Evolutionary conservation across 208 protist species (phyloP), one percentile per base, ranked within the genome.

Genomic region (Crithidia brevicula): DNA sequence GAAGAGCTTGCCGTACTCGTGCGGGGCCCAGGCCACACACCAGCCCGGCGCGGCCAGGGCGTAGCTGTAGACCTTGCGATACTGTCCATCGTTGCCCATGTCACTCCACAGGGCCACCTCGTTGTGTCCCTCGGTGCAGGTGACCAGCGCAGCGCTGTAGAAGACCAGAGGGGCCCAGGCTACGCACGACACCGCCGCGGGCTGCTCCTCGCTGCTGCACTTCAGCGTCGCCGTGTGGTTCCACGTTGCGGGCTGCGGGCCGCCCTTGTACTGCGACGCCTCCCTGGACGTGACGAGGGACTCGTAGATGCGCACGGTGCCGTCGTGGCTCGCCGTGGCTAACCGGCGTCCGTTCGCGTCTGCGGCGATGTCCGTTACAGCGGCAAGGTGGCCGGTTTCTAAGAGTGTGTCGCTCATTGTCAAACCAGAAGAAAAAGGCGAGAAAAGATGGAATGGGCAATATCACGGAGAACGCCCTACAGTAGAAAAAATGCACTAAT

Each of bases 1-100:
- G 50, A 96, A 96, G 13, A 91, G 71, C 52, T 84, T 85, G 27
- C 91, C 91, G 63, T 91, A 92, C 77, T 92, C 85, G 33, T 81
- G 66, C 36, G 91, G 84, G 4, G 85, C 88, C 88, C 91, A 96
- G 43, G 82, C 81, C n/a, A 83, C 81, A 58, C 83, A 86, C 67
- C 79, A 84, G 34, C 81, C 82, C 1, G 79, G 53, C 8, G 82
- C 60, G 13, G 75, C 33, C 36, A 94, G 74, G 7, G 72, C 33
- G 38, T 76, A 61, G 27, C 47, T 27, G 78, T 93, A 96, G 16
- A 92, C 77, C 67, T 83, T 79, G 38, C 72, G 67, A 66, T 83
- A 96, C 42, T 83, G 77, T 9, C 61, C 38, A 23, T 74, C 54
- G 42, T 74, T 68, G 22, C 70, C 77, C 30, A 84, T 49, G 69